These are phyloP conservation scores for Fusarium coicis DNA, from an alignment of 2,329 filamentous ascomycete species.

Conservation along the genomic window DNA sequence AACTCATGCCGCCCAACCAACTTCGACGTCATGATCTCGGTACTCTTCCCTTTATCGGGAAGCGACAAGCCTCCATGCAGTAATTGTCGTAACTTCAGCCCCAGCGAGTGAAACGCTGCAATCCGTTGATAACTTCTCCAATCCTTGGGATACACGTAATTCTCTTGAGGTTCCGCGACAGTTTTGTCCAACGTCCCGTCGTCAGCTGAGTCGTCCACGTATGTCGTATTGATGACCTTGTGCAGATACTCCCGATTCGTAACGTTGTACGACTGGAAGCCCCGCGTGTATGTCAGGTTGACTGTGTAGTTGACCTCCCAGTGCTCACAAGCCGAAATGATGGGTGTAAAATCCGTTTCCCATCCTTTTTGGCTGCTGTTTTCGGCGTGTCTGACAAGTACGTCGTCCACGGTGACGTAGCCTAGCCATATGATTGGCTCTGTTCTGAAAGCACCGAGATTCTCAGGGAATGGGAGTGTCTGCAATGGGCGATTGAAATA, in stretches of 20 bases:
- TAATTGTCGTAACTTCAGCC: conserved; percentile 11
- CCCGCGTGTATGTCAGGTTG: conserved; percentile 23
- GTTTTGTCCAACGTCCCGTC: conserved; percentile 22
- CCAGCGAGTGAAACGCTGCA: conserved; percentile 22
- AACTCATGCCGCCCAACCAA: conserved; percentile 22
- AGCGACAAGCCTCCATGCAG: not conserved
- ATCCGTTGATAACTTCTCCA: conserved; percentile 1
- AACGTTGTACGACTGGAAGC: conserved; percentile 27
- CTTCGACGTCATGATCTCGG: not conserved
- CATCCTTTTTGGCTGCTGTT: not conserved
- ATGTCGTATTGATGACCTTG: conserved; percentile 30
- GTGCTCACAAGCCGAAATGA: conserved; percentile 32
- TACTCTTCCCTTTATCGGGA: not conserved
- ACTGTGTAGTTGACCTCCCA: conserved; percentile 29
- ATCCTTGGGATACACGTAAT: conserved; percentile 17
- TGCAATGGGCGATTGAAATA: not conserved
- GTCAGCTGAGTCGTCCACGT: not conserved
- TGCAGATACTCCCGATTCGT: conserved; percentile 8
- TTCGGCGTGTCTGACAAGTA: not conserved
- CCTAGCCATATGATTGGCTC: conserved; percentile 33
- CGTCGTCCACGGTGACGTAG: conserved; percentile 20
- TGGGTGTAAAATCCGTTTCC: not conserved
- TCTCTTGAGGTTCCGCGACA: conserved; percentile 6
- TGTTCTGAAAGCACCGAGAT: conserved; percentile 21
- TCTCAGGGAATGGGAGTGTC: not conserved